A percentile compares a stretch with the other conserved stretches of the same genome.
These are phyloP conservation scores for Jatropha curcas DNA, from an alignment of 345 rosid genomes.

Conservation along the genomic window DNA sequence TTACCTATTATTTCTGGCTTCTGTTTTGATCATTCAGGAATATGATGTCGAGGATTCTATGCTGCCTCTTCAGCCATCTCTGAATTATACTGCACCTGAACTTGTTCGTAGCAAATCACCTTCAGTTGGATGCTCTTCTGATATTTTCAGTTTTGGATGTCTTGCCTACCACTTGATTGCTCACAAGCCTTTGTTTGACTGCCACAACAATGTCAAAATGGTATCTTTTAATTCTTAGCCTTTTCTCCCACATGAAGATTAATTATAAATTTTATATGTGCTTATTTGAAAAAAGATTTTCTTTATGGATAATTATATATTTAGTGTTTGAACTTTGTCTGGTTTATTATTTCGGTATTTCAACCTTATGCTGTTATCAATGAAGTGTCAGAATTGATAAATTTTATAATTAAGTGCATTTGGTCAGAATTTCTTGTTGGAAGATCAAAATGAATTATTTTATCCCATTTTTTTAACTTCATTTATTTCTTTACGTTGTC, in stretches of 20 bases:
- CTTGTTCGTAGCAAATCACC: conserved; percentile 69
- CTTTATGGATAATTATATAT: too few relatives aligned
- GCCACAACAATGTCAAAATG: conserved; percentile 97
- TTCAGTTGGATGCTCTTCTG: conserved; percentile 73
- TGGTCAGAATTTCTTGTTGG: too few relatives aligned
- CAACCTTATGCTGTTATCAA: too few relatives aligned
- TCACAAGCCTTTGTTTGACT: conserved; percentile 83
- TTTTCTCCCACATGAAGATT: background rate
- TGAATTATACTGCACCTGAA: conserved; percentile 96
- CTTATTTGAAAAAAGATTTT: background rate
- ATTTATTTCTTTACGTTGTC: too few relatives aligned
- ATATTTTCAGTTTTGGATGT: conserved; percentile 96
- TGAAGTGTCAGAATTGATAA: too few relatives aligned
- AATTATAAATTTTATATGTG: background rate
- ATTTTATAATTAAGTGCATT: too few relatives aligned
- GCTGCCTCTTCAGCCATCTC: conserved; percentile 87
- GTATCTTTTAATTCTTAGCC: conserved; percentile 36
- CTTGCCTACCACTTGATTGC: conserved; percentile 89
- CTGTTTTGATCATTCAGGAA: conserved; percentile 52
- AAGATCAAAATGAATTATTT: too few relatives aligned
- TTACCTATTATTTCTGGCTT: conserved; percentile 17
- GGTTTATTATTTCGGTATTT: too few relatives aligned
- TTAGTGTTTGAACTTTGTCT: too few relatives aligned
- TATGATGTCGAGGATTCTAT: conserved; percentile 95
- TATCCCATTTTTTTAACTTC: too few relatives aligned